Conservation (phyloP, 75 land plant genomes). For the Ceratopteris richardii region DNA sequence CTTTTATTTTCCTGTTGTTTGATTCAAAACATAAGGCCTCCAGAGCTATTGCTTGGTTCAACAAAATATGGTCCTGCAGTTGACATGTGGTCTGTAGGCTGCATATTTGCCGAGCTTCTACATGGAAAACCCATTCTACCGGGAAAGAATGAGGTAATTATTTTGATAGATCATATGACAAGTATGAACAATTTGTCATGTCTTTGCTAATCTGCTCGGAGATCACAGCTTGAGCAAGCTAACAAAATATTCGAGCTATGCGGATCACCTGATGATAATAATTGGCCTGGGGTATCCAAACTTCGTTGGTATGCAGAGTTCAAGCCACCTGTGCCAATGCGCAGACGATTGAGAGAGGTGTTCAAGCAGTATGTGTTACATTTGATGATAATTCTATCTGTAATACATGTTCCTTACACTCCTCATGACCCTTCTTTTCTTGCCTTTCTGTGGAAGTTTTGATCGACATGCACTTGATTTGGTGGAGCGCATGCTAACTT, state of each 20-base stretch:
- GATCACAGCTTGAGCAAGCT: conserved; percentile 70
- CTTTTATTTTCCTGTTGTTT: too few relatives aligned
- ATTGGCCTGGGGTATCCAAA: conserved; percentile 91
- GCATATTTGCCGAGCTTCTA: conserved; percentile 94
- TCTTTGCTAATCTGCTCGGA: too few relatives aligned
- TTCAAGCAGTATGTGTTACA: conserved; percentile 61
- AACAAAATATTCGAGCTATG: conserved; percentile 85
- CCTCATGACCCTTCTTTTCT: background rate
- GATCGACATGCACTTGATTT: conserved; percentile 90
- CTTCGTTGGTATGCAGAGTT: conserved; percentile 79
- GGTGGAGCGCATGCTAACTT: conserved; percentile 78
- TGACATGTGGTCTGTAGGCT: conserved; percentile 99
- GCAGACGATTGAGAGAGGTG: conserved; percentile 70
- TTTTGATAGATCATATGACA: background rate
- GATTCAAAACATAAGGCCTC: conserved; percentile 48
- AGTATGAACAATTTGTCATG: too few relatives aligned
- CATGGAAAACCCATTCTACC: conserved; percentile 88
- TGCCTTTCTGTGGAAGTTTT: conserved; percentile 46
- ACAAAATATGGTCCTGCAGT: conserved; percentile 97
- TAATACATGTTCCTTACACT: too few relatives aligned
- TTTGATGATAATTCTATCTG: conserved; percentile 1
- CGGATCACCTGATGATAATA: conserved; percentile 83
- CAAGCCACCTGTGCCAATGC: conserved; percentile 65
- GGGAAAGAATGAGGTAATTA: conserved; percentile 90
- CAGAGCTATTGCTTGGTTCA: conserved; percentile 85